phyloP scores from a whole-genome alignment of 1,284 basidiomycete species.

The Coriolopsis trogii region DNA sequence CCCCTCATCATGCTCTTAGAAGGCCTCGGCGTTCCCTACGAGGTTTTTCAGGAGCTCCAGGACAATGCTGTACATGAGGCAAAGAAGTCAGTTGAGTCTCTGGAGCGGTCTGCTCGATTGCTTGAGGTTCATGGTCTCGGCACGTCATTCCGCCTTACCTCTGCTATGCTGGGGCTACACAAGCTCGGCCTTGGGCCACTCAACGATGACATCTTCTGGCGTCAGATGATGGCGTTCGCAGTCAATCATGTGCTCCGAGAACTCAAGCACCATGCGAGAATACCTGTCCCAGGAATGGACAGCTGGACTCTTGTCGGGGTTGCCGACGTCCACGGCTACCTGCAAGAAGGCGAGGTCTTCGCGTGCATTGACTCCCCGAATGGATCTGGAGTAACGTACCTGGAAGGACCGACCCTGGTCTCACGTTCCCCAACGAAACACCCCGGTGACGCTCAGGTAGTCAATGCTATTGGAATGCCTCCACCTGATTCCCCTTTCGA shows the following conservation, averaged over 20 bases:
- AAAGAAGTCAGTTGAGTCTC: conserved; percentile 43
- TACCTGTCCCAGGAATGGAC: conserved; percentile 52
- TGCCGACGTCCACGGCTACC: conserved; percentile 58
- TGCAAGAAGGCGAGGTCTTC: conserved; percentile 59
- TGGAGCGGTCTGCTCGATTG: conserved; percentile 49
- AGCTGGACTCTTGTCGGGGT: conserved; percentile 72
- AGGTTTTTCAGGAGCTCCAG: conserved; percentile 60
- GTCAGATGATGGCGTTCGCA: conserved; percentile 53
- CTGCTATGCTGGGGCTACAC: conserved; percentile 41
- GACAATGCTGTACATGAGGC: conserved; percentile 52
- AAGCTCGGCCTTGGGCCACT: conserved; percentile 37
- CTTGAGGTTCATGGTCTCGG: conserved; percentile 50
- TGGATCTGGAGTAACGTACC: conserved; percentile 42
- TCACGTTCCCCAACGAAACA: conserved; percentile 70
- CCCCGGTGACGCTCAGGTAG: conserved; percentile 69
- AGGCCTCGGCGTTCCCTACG: conserved; percentile 51
- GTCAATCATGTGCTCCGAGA: conserved; percentile 64
- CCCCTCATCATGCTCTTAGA: conserved; percentile 75
- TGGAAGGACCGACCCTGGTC: conserved; percentile 59
- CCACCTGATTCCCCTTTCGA: conserved; percentile 53
- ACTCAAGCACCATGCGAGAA: conserved; percentile 69
- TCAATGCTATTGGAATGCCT: conserved; percentile 58
- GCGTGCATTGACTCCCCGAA: conserved; percentile 51
- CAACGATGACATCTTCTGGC: conserved; percentile 49
- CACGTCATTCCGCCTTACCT: conserved; percentile 41